Evolutionary conservation across 2,329 filamentous ascomycete species (phyloP).

Genomic region (Fusarium camptoceras): DNA sequence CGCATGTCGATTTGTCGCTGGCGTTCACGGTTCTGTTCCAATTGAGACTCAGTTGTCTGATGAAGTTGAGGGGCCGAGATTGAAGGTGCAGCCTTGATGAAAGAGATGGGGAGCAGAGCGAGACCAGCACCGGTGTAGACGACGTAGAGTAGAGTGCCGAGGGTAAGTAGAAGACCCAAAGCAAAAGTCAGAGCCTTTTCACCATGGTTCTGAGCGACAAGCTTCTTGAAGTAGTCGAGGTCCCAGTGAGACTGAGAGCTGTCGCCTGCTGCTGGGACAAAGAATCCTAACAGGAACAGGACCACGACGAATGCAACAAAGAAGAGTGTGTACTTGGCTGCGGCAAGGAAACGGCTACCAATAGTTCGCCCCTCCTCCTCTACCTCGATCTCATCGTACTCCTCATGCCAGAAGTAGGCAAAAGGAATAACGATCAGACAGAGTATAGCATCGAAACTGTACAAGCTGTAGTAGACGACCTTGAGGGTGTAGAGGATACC

Average conservation of each 20-base stretch:
- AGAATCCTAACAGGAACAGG: slow-evolving; percentile 92
- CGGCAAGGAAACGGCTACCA: slow-evolving; percentile 79
- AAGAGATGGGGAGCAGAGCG: slow-evolving; percentile 86
- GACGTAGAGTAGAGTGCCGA: slow-evolving; percentile 87
- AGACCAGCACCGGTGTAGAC: slow-evolving; percentile 91
- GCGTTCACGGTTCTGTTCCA: slow-evolving; percentile 89
- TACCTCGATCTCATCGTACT: slow-evolving; percentile 91
- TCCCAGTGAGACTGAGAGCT: slow-evolving; percentile 76
- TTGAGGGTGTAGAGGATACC: slow-evolving; percentile 84
- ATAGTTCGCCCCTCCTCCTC: slow-evolving; percentile 84
- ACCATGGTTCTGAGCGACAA: slow-evolving; percentile 83
- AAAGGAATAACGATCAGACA: slow-evolving; percentile 94
- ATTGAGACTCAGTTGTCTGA: slow-evolving; percentile 80
- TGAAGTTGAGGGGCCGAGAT: slow-evolving; percentile 84
- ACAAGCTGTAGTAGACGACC: slow-evolving; percentile 91
- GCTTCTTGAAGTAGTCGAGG: slow-evolving; percentile 89
- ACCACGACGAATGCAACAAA: slow-evolving; percentile 85
- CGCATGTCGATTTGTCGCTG: slow-evolving; percentile 92
- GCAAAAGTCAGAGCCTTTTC: slow-evolving; percentile 93
- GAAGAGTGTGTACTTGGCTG: slow-evolving; percentile 88
- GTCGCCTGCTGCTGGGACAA: slow-evolving; percentile 83
- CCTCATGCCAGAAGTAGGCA: slow-evolving; percentile 98
- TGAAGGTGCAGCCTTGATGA: slow-evolving; percentile 92
- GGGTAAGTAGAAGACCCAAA: slow-evolving; percentile 85
- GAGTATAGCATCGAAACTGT: slow-evolving; percentile 89